phyloP scores from a whole-genome alignment of 495 filamentous ascomycete genomes.

The Hyaloscypha finlandica region DNA sequence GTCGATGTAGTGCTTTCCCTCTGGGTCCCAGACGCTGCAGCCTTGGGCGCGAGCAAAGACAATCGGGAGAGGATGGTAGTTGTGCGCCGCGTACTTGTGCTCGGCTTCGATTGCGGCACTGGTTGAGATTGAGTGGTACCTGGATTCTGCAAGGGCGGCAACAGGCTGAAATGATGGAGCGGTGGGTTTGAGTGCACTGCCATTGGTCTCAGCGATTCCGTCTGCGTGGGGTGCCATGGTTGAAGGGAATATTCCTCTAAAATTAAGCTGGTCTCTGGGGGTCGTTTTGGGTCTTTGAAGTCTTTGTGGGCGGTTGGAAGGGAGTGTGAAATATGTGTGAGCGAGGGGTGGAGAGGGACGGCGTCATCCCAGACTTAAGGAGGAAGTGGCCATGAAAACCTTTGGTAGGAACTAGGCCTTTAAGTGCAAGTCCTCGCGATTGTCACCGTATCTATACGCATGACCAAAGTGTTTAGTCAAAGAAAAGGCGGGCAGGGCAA shows the following conservation, averaged over 20 bases:
- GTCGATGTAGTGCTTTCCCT: conserved; percentile 95
- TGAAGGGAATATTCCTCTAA: conserved; percentile 4
- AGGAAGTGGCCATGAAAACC: conserved; percentile 12
- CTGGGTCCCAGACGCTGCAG: conserved; percentile 92
- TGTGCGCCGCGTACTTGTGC: conserved; percentile 88
- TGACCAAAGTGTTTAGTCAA: conserved; percentile 29
- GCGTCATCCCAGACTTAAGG: conserved; percentile 4
- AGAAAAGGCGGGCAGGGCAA: conserved; percentile 20
- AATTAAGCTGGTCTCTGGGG: neutral
- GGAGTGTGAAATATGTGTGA: conserved; percentile 27
- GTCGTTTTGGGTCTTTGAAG: neutral
- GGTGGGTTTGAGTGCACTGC: conserved; percentile 44
- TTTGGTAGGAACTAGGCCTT: conserved; percentile 48
- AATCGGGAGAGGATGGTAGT: conserved; percentile 96
- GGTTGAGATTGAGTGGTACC: conserved; percentile 82
- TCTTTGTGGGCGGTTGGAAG: conserved; percentile 9
- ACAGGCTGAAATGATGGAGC: conserved; percentile 54
- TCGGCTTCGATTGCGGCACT: conserved; percentile 77
- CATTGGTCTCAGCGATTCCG: conserved; percentile 27
- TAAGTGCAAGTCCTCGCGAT: conserved; percentile 67
- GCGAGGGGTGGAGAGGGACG: conserved; percentile 24
- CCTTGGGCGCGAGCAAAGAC: conserved; percentile 85
- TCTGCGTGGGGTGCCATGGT: conserved; percentile 62
- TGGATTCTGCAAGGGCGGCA: conserved; percentile 45
- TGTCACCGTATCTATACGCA: conserved; percentile 18